Conservation (phyloP, 2,329 filamentous ascomycete species). For the Penicillium sp. region DNA sequence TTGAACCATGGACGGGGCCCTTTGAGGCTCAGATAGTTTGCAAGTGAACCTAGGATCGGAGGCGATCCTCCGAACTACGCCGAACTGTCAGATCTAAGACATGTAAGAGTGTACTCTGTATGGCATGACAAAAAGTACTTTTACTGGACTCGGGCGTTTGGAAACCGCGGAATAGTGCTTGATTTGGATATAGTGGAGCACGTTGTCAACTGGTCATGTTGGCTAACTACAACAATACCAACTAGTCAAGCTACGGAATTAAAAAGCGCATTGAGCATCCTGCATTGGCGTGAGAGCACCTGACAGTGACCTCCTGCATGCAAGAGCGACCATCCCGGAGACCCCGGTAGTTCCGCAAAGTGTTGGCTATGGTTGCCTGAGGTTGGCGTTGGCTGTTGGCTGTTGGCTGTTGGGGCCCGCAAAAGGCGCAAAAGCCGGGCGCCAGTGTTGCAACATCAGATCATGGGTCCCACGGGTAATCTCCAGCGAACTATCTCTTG, state of each 20-base stretch:
- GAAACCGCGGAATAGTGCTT: background rate
- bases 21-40: constrained; percentile 1
- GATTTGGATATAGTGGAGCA: background rate
- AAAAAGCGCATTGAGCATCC: background rate
- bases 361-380: background rate
- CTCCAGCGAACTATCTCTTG: background rate
- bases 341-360: background rate
- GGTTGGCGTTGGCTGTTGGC: background rate
- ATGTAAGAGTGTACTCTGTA: background rate
- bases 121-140: background rate
- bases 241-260: background rate
- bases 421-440: background rate
- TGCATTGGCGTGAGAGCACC: constrained; percentile 5
- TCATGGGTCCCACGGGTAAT: constrained; percentile 1
- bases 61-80: constrained; percentile 8
- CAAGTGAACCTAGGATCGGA: constrained; percentile 3
- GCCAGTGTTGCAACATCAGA: constrained; percentile 5
- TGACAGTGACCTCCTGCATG: constrained; percentile 1
- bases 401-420: background rate
- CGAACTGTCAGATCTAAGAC: constrained; percentile 2
- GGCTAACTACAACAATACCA: background rate
- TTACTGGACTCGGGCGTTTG: background rate
- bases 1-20: constrained; percentile 1
- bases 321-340: background rate
- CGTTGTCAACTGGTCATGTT: background rate